Evolutionary conservation across 169 alveolate species (phyloP).

Genomic region (Neospora caninum): DNA sequence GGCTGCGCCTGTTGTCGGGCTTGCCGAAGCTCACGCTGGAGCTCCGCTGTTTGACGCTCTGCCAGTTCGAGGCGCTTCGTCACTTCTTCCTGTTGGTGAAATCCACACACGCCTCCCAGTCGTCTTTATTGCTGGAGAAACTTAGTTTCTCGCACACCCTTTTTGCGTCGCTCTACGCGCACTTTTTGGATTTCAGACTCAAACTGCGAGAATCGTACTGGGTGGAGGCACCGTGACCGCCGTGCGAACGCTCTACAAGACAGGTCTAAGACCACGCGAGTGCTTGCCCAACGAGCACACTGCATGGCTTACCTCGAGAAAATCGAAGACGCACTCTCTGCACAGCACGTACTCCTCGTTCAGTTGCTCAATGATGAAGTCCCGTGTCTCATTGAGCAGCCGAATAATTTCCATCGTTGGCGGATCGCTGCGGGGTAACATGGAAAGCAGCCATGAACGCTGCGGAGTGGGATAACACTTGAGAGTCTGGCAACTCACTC

Average conservation of each 20-base stretch:
- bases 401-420: slow-evolving; percentile 69
- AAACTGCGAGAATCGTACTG: too few species aligned
- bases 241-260: too few species aligned
- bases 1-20: slow-evolving; percentile 3
- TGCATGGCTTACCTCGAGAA: slow-evolving; percentile 52
- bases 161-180: too few species aligned
- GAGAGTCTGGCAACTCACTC: too few species aligned
- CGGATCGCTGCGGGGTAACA: slow-evolving; percentile 61
- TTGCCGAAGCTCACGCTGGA: slow-evolving; percentile 41
- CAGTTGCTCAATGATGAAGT: slow-evolving; percentile 57
- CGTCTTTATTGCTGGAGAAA: too few species aligned
- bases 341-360: slow-evolving; percentile 67
- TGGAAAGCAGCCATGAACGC: not conserved
- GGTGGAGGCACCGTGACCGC: too few species aligned
- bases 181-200: too few species aligned
- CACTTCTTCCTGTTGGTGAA: slow-evolving; percentile 58
- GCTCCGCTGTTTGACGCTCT: slow-evolving; percentile 61
- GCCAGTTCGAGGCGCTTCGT: slow-evolving; percentile 66
- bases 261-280: too few species aligned
- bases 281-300: too few species aligned
- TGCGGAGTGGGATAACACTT: too few species aligned
- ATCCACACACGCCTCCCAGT: not conserved
- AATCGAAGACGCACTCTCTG: slow-evolving; percentile 59
- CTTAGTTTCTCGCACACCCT: too few species aligned
- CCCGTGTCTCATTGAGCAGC: slow-evolving; percentile 66